Evolutionary conservation across 257 asterid species (phyloP), one percentile per base, ranked within the genome.

Genomic region (Mentha longifolia): DNA sequence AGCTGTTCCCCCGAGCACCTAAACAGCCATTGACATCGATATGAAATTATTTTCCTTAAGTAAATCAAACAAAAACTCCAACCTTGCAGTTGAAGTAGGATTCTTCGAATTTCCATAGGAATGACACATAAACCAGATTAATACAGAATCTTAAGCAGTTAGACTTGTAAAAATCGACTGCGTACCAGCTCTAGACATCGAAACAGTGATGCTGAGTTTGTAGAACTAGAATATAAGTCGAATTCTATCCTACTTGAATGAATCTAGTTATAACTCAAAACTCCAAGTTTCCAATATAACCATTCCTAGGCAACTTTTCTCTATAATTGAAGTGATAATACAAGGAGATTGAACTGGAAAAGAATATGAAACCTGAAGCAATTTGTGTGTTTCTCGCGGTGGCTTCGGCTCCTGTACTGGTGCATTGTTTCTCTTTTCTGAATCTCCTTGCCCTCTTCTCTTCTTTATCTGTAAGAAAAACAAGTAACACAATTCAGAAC

Each of bases 1-100:
- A 76, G 95, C 98, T 7, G 81, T 86, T 70, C 99, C 99, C 65
- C 91, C 98, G 74, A 95, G 93, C 56, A 95, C 99, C 99, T 94
- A 83, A 33, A 75, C 15, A 76, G 58, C 72, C 81, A 74, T 62
- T 45, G 20, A 63, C 39, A 35, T 0, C 0, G 39, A 35, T 7
- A 35, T 35, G 39, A 35, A 35, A 35, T 35, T 35, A 9, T 6
- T 35, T 35, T 35, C 39, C 39, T 35, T 0, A 35, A 5, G 39
- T 35, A 35, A 35, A 35, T 35, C 8, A 35, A 35, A 35, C 8
- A 35, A 50, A 13, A 37, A 73, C 57, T 15, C 67, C 25, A 45
- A 45, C 67, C 43, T 45, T 47, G 19, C 8, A 59, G 10, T 35
- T 9, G 28, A 14, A 46, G 17, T 20, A 33, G 61, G 71, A 37